Percentiles rank a stretch among this genome's conserved stretches.
Evolutionary conservation across 2,329 filamentous ascomycete genomes (phyloP).

Genomic region (Fonsecaea monophora): DNA sequence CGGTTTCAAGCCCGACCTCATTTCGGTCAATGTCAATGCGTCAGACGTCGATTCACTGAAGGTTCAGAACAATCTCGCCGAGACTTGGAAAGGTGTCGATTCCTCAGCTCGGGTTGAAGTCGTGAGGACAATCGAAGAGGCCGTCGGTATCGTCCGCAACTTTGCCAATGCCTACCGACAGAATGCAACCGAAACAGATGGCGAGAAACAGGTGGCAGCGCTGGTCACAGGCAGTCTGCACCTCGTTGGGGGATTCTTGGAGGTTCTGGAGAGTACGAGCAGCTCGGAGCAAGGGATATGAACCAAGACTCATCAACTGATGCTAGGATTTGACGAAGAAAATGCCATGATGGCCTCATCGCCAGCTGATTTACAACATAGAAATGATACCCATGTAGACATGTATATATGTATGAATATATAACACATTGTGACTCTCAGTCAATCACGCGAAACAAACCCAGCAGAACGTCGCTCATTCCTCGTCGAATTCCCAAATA

Average conservation of each 20-base stretch:
- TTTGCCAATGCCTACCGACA: constrained; percentile 43
- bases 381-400: neutral
- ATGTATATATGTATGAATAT: neutral
- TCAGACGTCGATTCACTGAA: constrained; percentile 64
- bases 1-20: constrained; percentile 68
- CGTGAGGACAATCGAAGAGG: constrained; percentile 71
- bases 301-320: neutral
- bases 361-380: neutral
- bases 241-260: constrained; percentile 78
- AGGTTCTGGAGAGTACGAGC: constrained; percentile 65
- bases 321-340: neutral
- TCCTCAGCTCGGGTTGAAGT: constrained; percentile 62
- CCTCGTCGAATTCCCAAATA: neutral
- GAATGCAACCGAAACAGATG: constrained; percentile 35
- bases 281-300: neutral
- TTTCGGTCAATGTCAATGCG: constrained; percentile 67
- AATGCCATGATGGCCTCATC: constrained; percentile 9
- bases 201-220: constrained; percentile 61
- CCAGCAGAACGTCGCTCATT: neutral
- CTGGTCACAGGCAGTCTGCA: constrained; percentile 85
- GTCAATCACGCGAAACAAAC: neutral
- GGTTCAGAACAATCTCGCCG: constrained; percentile 72
- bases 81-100: constrained; percentile 65
- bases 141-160: constrained; percentile 64
- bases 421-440: neutral